Evolutionary conservation across 345 rosid genomes (phyloP), one percentile per base, ranked within the genome.

Genomic region (Tarenaya hassleriana): DNA sequence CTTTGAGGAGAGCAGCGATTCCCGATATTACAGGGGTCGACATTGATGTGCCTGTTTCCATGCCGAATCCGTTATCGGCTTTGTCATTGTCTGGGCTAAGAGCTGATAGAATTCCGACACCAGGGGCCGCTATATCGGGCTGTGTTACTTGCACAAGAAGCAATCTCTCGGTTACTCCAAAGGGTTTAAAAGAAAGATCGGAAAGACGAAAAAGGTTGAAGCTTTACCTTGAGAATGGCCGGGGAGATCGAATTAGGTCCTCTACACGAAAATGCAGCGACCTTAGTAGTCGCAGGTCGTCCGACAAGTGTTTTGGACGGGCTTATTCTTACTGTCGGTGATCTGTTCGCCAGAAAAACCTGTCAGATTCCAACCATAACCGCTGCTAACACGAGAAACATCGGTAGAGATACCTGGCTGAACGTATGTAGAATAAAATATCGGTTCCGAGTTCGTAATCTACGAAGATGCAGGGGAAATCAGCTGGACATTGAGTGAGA

Each of bases 11-110:
- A 37, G 61, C 68, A n/a, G 54, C 56, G 45, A 63, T 63, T 55
- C 82, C 88, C 1, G 88, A 63, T 12, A 72, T 49, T 8, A 73
- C 76, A 43, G 88, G 88, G 49, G 84, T 63, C 12, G 88, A 60
- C 88, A 78, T 75, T 38, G 88, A 81, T 52, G 88, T 77, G 42
- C 84, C 84, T 5, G 84, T 31, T 13, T 14, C 8, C 3, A 56
- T 0, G 1, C 7, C 18, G 37, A 7, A 75, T 31, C 72, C 64
- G 1, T 34, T n/a, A 4, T 67, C 55, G 13, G 5, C 56, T 0
- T 8, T 20, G 1, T 4, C 0, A n/a, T 35, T 42, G 13, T n/a
- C 13, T 18, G 77, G 73, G 16, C 61, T 16, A 49, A 14, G 62
- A 12, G 75, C 75, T 33, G 73, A 73, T 7, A 76, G 16, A 48